Base-by-base conservation (phyloP, 164 flowering plant genomes). In the Vitis amurensis region DNA sequence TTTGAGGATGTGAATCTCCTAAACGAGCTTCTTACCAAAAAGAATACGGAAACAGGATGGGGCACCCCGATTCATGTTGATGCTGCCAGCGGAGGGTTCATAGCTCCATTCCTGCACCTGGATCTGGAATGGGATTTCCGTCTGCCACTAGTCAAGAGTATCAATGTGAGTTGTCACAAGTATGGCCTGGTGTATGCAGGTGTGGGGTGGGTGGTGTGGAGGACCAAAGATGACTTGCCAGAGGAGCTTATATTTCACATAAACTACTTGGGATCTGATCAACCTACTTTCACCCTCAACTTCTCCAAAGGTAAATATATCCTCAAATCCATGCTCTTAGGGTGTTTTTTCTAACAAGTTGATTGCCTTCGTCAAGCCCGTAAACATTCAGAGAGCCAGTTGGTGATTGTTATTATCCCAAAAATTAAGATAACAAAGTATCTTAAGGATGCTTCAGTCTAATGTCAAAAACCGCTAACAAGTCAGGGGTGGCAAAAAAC, bases 101-200 rank as follows among this genome's bases (percentile, higher is more conserved):
- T 87, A 9, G 91, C 91, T 30, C 91, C 91, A 0, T 85, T 85
- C 30, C 66, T 85, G 0, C 81, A 82, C 73, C 87, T 88, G 0
- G 86, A 87, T 2, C 86, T 90, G 1, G 86, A 74, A 50, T 90
- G 94, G 92, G 94, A 90, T 67, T 90, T 90, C 62, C 79, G 91
- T 8, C 66, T 88, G 74, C 92, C 94, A 11, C 52, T 83, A 72
- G 94, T 90, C 55, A 90, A 87, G 80, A 90, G 94, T 76, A 90
- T 90, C 51, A 90, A 90, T 73, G 94, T 87, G 14, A 89, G 94
- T 55, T 90, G 93, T 10, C 93, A 89, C 73, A 89, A 87, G 75
- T 86, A 86, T 73, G 94, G 91, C 14, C 88, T 90, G 11, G 91
- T 88, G 11, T 90, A 90, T 60, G 78, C 94, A 29, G 94, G 94